Evolutionary conservation across 768 basidiomycete genomes (phyloP), one percentile per base, ranked within the genome.

Genomic region (Trametes cingulata): DNA sequence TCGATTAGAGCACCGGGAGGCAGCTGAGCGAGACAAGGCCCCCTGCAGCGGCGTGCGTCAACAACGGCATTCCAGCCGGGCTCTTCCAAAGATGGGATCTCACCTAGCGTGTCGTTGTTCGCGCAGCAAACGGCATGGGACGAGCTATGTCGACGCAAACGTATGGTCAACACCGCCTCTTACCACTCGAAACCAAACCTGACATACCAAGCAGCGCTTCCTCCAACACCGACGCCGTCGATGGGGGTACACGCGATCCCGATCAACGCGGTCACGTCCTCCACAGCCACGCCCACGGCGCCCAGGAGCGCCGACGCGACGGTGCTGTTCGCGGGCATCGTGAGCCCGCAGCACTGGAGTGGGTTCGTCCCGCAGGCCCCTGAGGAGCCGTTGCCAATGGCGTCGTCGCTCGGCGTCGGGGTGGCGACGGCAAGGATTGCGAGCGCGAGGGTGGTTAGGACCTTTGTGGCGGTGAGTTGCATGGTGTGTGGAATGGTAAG

Each of bases 371-470:
- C 22, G 27, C 35, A 42, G 15, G 12, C 20, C 58, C 25, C 41
- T 37, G 59, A 15, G 29, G 47, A 50, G 35, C 22, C 43, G 25
- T 8, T 27, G 5, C 12, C 22, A 3, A 13, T 24, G 8, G 22
- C 49, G 13, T 19, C 49, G 33, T 29, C 29, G 24, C 13, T 9
- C 22, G 56, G 56, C 15, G 27, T 39, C 6, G 47, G 56, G 56
- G 48, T 57, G 56, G 56, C 56, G 56, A 25, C 56, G 10, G 56
- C 56, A 42, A 57, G 56, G 47, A 57, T 40, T 12, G 56, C 47
- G 56, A 57, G 27, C 9, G 47, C 37, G 37, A 39, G 14, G 48
- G 49, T 15, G 20, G 56, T 27, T 25, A 43, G 22, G 39, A 57
- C 39, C 36, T 43, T 53, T 10, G 29, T 33, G 29, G 29, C 29